These are phyloP conservation scores for Serendipita sp. DNA, from an alignment of 1,284 basidiomycete species.

Conservation along the genomic window DNA sequence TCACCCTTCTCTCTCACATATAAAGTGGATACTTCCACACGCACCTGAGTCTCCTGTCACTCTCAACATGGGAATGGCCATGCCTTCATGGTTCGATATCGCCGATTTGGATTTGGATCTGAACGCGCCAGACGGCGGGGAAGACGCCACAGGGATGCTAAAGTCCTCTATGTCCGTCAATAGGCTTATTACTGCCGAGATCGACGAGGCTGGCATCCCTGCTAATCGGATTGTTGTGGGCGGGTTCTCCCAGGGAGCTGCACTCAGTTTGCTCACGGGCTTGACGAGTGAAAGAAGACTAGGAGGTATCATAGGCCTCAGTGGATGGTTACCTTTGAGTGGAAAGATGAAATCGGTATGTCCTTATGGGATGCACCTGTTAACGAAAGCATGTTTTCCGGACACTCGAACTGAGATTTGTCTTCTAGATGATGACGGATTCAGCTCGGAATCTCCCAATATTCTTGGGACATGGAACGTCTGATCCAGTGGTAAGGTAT, in stretches of 20 bases:
- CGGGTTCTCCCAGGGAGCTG: slow-evolving; percentile 80
- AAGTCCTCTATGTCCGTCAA: slow-evolving; percentile 48
- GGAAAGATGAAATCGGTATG: slow-evolving; percentile 50
- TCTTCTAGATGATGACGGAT: slow-evolving; percentile 37
- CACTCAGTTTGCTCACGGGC: slow-evolving; percentile 62
- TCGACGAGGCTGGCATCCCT: slow-evolving; percentile 49
- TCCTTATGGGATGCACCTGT: slow-evolving; percentile 8
- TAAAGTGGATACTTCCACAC: slow-evolving; percentile 76
- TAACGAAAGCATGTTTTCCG: slow-evolving; percentile 1
- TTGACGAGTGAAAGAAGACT: slow-evolving; percentile 54
- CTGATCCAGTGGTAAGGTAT: slow-evolving; percentile 57
- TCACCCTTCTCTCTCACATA: slow-evolving; percentile 42
- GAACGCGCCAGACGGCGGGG: slow-evolving; percentile 23
- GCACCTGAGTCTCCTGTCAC: slow-evolving; percentile 46
- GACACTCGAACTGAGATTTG: neutral
- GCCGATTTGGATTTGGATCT: neutral
- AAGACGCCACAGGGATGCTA: slow-evolving; percentile 68
- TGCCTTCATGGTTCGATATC: slow-evolving; percentile 52
- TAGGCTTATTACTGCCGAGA: slow-evolving; percentile 57
- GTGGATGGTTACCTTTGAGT: slow-evolving; percentile 61
- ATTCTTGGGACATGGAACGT: slow-evolving; percentile 80
- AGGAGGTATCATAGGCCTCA: slow-evolving; percentile 58
- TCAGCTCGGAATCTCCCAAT: slow-evolving; percentile 52
- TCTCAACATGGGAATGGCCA: slow-evolving; percentile 51
- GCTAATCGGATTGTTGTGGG: slow-evolving; percentile 60